phyloP scores from a whole-genome alignment of 116 monocot genomes.

The Dioscorea cayenensis region DNA sequence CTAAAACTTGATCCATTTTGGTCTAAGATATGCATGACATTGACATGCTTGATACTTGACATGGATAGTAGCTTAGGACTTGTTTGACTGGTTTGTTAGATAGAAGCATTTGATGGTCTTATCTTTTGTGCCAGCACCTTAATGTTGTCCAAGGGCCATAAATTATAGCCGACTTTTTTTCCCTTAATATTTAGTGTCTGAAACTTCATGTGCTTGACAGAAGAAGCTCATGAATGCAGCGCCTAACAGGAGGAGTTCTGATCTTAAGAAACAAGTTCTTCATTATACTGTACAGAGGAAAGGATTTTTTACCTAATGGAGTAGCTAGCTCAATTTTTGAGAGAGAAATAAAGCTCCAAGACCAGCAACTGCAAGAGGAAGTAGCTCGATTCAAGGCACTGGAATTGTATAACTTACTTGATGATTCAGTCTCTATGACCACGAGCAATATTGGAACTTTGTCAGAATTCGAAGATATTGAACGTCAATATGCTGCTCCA shows the following conservation, averaged over 20 bases:
- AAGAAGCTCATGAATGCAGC: slow-evolving; percentile 61
- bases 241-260: slow-evolving; percentile 83
- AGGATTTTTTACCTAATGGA: slow-evolving; percentile 70
- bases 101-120: background rate
- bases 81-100: background rate
- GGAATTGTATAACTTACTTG: slow-evolving; percentile 11
- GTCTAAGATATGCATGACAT: too few species aligned
- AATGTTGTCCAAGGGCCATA: background rate
- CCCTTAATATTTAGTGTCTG: slow-evolving; percentile 3
- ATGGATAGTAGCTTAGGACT: background rate
- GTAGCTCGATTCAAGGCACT: slow-evolving; percentile 48
- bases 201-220: slow-evolving; percentile 33
- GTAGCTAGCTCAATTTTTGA: slow-evolving; percentile 54
- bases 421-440: slow-evolving; percentile 9
- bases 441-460: slow-evolving; percentile 42
- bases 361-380: slow-evolving; percentile 65
- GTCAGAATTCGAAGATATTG: slow-evolving; percentile 58
- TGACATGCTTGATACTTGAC: too few species aligned
- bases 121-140: background rate
- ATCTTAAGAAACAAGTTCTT: slow-evolving; percentile 90
- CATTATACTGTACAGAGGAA: slow-evolving; percentile 90
- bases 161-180: background rate
- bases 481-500: slow-evolving; percentile 18
- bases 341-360: slow-evolving; percentile 56
- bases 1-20: too few species aligned